phyloP scores from a whole-genome alignment of 2,329 filamentous ascomycete species.

The Lizonia empirigonia region DNA sequence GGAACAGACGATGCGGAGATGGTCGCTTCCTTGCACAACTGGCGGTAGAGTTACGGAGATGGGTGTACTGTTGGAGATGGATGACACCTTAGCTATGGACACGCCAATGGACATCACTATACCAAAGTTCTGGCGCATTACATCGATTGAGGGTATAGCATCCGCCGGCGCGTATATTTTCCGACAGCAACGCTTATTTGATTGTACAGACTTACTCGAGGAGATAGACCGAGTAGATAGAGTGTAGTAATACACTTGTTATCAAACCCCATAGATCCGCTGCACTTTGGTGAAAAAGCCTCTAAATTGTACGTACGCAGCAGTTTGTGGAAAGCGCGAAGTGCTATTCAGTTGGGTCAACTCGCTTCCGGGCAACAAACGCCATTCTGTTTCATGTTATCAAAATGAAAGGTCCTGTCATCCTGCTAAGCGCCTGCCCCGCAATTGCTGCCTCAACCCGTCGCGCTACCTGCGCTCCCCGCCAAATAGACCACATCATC shows the following conservation, averaged over 20 bases:
- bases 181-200: not conserved
- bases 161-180: not conserved
- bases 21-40: not conserved
- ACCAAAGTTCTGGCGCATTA: not conserved
- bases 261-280: not conserved
- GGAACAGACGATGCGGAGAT: not conserved
- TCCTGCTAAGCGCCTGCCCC: too few relatives aligned
- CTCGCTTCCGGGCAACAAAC: too few relatives aligned
- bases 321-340: too few relatives aligned
- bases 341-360: too few relatives aligned
- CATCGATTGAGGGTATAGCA: not conserved
- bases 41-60: not conserved
- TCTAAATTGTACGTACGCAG: too few relatives aligned
- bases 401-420: too few relatives aligned
- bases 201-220: not conserved
- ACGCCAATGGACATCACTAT: not conserved
- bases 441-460: too few relatives aligned
- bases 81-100: not conserved
- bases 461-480: too few relatives aligned
- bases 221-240: not conserved
- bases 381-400: too few relatives aligned
- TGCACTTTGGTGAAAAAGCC: too few relatives aligned
- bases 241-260: not conserved
- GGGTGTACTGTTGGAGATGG: conserved; percentile 1
- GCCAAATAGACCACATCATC: not conserved